Conservation (phyloP, 495 filamentous ascomycete genomes). For the Daldinia caldariorum region DNA sequence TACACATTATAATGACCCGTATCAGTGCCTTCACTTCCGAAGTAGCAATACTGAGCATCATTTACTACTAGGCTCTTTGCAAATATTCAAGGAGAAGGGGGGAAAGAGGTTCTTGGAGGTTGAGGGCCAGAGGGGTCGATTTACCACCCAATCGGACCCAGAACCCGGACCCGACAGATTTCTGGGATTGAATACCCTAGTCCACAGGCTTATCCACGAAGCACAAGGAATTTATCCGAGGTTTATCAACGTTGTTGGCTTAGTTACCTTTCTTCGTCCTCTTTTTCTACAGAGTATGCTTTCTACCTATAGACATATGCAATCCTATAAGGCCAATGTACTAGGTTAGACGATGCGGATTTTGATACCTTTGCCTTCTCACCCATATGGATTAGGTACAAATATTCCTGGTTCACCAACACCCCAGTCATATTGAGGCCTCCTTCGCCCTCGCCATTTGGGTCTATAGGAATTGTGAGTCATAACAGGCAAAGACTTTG, state of each 20-base stretch:
- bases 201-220: slow-evolving; percentile 7
- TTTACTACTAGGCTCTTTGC: not conserved
- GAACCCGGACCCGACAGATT: slow-evolving; percentile 31
- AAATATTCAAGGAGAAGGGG: too few species aligned
- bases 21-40: not conserved
- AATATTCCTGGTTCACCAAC: not conserved
- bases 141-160: not conserved
- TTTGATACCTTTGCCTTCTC: slow-evolving; percentile 9
- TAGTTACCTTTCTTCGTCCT: slow-evolving; percentile 29
- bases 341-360: slow-evolving; percentile 4
- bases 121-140: not conserved
- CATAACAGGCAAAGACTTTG: not conserved
- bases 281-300: slow-evolving; percentile 10
- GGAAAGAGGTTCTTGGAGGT: too few species aligned
- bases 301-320: slow-evolving; percentile 3
- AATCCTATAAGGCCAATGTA: slow-evolving; percentile 10
- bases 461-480: not conserved
- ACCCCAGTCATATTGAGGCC: not conserved
- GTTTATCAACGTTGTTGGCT: slow-evolving; percentile 26
- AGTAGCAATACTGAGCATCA: not conserved
- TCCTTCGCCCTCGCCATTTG: slow-evolving; percentile 1
- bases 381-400: slow-evolving; percentile 6
- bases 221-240: slow-evolving; percentile 5
- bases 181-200: not conserved
- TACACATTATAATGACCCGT: slow-evolving; percentile 1